phyloP scores from a whole-genome alignment of 2,329 filamentous ascomycete genomes.

The Lojkania enalia region DNA sequence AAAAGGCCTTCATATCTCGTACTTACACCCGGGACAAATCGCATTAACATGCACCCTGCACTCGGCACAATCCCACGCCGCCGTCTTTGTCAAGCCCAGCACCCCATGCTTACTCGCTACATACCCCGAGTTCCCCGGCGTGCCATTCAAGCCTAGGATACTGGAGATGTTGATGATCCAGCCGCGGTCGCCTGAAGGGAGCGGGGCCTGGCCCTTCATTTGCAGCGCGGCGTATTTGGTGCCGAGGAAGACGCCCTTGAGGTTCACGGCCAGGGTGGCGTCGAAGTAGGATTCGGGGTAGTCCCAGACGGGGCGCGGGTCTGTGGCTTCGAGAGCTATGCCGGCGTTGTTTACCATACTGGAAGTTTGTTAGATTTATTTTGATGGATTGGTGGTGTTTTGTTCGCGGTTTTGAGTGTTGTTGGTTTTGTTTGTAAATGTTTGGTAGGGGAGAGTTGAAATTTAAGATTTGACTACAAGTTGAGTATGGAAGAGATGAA shows the following conservation, averaged over 20 bases:
- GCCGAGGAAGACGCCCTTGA: conserved; percentile 46
- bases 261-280: conserved; percentile 42
- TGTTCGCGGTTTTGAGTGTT: conserved; percentile 51
- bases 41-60: conserved; percentile 58
- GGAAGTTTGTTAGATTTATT: too few relatives aligned
- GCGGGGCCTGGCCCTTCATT: conserved; percentile 55
- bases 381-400: conserved; percentile 1
- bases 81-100: conserved; percentile 52
- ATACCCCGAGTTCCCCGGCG: conserved; percentile 38
- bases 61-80: conserved; percentile 55
- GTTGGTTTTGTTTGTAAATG: too few relatives aligned
- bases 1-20: conserved; percentile 5
- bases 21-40: conserved; percentile 56
- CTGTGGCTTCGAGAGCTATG: conserved; percentile 49
- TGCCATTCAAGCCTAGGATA: conserved; percentile 53
- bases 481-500: too few relatives aligned
- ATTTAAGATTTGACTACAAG: too few relatives aligned
- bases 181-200: conserved; percentile 46
- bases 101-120: conserved; percentile 56
- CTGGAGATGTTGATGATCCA: conserved; percentile 60
- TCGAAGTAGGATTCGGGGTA: conserved; percentile 54
- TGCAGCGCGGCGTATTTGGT: conserved; percentile 53
- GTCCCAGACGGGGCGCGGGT: conserved; percentile 49
- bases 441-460: too few relatives aligned
- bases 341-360: conserved; percentile 52